Conservation (phyloP, 1,284 basidiomycete species). For the Fomitopsis palustris region DNA sequence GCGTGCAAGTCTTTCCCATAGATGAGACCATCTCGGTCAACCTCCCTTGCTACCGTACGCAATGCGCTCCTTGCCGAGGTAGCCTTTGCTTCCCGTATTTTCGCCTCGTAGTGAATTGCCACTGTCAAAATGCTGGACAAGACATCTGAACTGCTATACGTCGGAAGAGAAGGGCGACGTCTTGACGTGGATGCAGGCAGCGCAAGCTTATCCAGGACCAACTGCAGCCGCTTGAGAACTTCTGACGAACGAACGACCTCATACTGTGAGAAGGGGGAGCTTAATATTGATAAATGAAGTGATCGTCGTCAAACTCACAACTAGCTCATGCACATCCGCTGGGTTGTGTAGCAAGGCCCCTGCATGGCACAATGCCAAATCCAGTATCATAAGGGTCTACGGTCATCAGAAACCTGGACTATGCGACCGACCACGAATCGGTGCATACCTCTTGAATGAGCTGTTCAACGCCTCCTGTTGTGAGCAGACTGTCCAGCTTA, state of each 20-base stretch:
- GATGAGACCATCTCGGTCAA: conserved; percentile 57
- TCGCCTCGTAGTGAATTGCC: conserved; percentile 48
- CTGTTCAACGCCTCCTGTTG: conserved; percentile 46
- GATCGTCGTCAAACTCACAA: conserved; percentile 39
- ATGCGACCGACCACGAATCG: neutral
- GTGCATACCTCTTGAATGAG: conserved; percentile 48
- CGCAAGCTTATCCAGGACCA: conserved; percentile 39
- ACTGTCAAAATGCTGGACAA: conserved; percentile 41
- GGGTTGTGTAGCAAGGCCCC: conserved; percentile 51
- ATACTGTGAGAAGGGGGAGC: conserved; percentile 39
- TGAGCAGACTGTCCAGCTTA: conserved; percentile 45
- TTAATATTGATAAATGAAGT: neutral
- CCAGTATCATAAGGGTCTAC: conserved; percentile 40
- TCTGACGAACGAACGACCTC: conserved; percentile 55
- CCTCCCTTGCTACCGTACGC: conserved; percentile 47
- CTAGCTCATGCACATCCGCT: conserved; percentile 49
- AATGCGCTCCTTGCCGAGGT: conserved; percentile 50
- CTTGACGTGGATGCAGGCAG: conserved; percentile 20
- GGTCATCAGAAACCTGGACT: neutral
- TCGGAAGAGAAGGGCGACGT: conserved; percentile 7
- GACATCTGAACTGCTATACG: conserved; percentile 26
- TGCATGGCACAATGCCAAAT: conserved; percentile 44
- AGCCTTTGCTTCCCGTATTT: conserved; percentile 40
- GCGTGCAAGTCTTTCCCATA: conserved; percentile 32
- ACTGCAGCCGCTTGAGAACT: conserved; percentile 43